Evolutionary conservation across 1,284 basidiomycete species (phyloP).

Genomic region (Austropuccinia psidii): DNA sequence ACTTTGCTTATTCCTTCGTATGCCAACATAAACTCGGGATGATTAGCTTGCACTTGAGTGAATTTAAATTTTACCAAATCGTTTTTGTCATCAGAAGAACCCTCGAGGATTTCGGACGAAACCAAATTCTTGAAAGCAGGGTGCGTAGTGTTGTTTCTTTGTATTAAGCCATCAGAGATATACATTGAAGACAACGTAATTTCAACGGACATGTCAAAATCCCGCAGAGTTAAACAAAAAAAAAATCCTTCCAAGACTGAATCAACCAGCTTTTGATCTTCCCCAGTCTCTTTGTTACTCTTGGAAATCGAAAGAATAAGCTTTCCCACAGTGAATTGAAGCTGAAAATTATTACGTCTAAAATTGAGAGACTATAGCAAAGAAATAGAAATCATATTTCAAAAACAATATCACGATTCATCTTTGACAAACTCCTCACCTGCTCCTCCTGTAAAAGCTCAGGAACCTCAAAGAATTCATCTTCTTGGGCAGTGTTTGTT

Average conservation of each 20-base stretch:
- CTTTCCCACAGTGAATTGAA: slow-evolving; percentile 80
- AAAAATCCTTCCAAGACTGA: slow-evolving; percentile 73
- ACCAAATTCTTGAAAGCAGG: slow-evolving; percentile 58
- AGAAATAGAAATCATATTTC: not conserved
- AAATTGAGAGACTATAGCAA: slow-evolving; percentile 56
- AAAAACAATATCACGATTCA: not conserved
- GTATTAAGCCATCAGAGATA: slow-evolving; percentile 61
- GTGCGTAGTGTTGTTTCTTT: slow-evolving; percentile 50
- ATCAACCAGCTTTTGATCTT: slow-evolving; percentile 69
- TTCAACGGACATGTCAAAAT: slow-evolving; percentile 81
- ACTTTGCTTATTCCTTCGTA: slow-evolving; percentile 71
- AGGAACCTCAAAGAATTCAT: slow-evolving; percentile 67
- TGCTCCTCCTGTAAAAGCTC: slow-evolving; percentile 60
- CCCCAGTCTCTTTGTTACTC: slow-evolving; percentile 50
- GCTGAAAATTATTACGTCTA: slow-evolving; percentile 77
- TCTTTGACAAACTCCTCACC: slow-evolving; percentile 3
- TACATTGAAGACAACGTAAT: slow-evolving; percentile 63
- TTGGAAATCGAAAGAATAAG: slow-evolving; percentile 78
- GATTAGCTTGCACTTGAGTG: slow-evolving; percentile 67
- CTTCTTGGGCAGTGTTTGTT: slow-evolving; percentile 49
- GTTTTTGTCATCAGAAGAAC: slow-evolving; percentile 47
- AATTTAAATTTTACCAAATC: slow-evolving; percentile 83
- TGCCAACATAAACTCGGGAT: slow-evolving; percentile 73
- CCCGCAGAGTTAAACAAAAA: slow-evolving; percentile 64
- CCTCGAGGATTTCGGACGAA: slow-evolving; percentile 59